A percentile compares a stretch with the other conserved stretches of the same genome.
Conservation (phyloP, 805 yeast genomes). For the Starmerella lactis-condensi region DNA sequence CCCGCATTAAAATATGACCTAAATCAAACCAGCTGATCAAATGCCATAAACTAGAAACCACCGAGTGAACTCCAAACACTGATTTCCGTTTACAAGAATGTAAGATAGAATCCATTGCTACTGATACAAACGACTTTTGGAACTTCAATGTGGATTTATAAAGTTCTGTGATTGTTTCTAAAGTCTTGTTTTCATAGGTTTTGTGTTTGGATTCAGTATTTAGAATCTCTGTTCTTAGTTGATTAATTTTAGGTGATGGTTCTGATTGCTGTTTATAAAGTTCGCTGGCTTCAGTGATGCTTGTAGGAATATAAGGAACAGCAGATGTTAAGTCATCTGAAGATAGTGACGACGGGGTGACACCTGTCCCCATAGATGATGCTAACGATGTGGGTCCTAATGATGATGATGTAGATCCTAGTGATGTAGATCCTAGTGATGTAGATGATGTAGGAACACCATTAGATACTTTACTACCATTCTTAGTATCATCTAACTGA, state of each 20-base stretch:
- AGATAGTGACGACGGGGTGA: too few species aligned
- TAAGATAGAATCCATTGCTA: slow-evolving; percentile 41
- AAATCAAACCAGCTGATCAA: slow-evolving; percentile 61
- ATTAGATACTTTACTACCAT: slow-evolving; percentile 24
- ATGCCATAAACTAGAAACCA: slow-evolving; percentile 15
- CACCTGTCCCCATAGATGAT: too few species aligned
- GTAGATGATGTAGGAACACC: too few species aligned
- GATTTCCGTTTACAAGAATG: slow-evolving; percentile 12
- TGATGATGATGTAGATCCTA: too few species aligned
- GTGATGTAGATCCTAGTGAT: too few species aligned
- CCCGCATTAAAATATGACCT: slow-evolving; percentile 62
- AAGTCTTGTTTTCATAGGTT: background rate
- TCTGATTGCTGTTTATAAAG: slow-evolving; percentile 43
- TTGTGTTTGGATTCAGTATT: background rate
- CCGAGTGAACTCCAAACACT: slow-evolving; percentile 10
- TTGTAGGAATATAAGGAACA: slow-evolving; percentile 39
- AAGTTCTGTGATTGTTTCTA: slow-evolving; percentile 41
- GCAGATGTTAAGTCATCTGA: too few species aligned
- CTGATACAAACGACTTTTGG: slow-evolving; percentile 45
- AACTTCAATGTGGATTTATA: slow-evolving; percentile 36
- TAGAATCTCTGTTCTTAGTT: slow-evolving; percentile 30
- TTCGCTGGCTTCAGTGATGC: slow-evolving; percentile 62
- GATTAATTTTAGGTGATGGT: slow-evolving; percentile 48
- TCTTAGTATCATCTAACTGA: background rate
- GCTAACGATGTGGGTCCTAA: too few species aligned